A percentile compares a stretch with the other conserved stretches of the same genome.
Conservation (phyloP, 257 asterid genomes). For the Linderniella brevidens region DNA sequence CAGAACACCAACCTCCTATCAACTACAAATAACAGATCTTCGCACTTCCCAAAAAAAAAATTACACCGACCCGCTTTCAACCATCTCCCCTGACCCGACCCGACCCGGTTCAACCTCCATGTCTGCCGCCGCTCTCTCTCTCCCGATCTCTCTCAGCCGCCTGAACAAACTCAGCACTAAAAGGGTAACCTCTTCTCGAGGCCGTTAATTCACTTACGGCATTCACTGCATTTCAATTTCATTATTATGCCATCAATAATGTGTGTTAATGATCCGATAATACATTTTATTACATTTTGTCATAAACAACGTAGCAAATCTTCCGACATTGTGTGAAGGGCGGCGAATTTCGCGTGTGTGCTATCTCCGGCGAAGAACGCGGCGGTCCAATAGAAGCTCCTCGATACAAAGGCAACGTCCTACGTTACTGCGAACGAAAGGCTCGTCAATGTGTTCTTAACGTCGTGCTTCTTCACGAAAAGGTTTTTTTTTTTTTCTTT, state of each 20-base stretch:
- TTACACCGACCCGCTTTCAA: not conserved
- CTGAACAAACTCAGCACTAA: constrained; percentile 31
- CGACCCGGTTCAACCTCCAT: constrained; percentile 17
- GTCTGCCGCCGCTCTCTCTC: constrained; percentile 74
- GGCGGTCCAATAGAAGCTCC: constrained; percentile 71
- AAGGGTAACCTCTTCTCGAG: constrained; percentile 32
- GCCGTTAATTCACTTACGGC: not conserved
- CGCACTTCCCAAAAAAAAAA: not conserved
- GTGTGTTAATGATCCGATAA: too few species aligned
- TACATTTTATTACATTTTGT: too few species aligned
- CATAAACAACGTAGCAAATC: not conserved
- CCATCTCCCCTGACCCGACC: not conserved
- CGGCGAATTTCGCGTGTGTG: constrained; percentile 34
- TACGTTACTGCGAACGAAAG: constrained; percentile 91
- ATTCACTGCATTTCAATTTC: not conserved
- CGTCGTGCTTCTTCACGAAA: constrained; percentile 87
- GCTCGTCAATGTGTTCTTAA: constrained; percentile 85
- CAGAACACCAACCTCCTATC: too few species aligned
- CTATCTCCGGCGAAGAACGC: constrained; percentile 57
- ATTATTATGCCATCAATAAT: too few species aligned
- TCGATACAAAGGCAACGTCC: constrained; percentile 55
- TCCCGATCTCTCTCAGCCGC: constrained; percentile 44
- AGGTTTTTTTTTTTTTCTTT: constrained; percentile 24
- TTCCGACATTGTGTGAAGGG: constrained; percentile 53
- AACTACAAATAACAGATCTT: too few species aligned